phyloP scores from a whole-genome alignment of 345 rosid genomes.

The Noccaea bulbosa region DNA sequence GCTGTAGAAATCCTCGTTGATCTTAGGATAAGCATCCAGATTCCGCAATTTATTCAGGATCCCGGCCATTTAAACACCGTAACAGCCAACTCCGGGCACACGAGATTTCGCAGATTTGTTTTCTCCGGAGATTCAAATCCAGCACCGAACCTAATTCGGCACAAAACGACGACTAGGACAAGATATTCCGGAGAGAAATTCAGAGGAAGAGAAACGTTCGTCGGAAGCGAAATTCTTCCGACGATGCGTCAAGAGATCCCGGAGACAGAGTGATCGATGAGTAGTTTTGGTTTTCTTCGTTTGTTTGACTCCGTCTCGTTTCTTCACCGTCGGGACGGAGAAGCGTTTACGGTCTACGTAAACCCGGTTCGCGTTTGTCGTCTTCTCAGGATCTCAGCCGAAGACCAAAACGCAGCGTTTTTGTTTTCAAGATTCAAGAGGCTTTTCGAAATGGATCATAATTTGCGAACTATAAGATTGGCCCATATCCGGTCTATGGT shows the following conservation, averaged over 20 bases:
- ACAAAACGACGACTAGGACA: neutral
- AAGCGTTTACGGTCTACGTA: constrained; percentile 10
- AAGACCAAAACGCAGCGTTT: neutral
- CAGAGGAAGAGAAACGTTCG: constrained; percentile 1
- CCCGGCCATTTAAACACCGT: constrained; percentile 55
- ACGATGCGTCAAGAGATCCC: constrained; percentile 4
- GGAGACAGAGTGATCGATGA: constrained; percentile 12
- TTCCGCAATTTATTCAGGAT: constrained; percentile 74
- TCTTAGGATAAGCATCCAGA: constrained; percentile 94
- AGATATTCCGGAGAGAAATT: neutral
- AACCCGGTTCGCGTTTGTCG: constrained; percentile 18
- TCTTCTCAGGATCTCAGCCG: neutral
- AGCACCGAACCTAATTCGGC: constrained; percentile 8
- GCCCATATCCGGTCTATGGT: neutral
- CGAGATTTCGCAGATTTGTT: constrained; percentile 15
- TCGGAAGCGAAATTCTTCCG: constrained; percentile 26
- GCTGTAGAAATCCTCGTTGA: constrained; percentile 96
- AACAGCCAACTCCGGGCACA: neutral
- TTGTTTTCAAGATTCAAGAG: neutral
- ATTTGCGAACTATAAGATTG: neutral
- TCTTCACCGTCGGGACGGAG: constrained; percentile 20
- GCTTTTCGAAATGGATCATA: neutral
- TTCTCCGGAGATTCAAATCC: neutral
- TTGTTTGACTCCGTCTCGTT: neutral
- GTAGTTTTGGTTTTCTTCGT: neutral